These are phyloP conservation scores for Ordospora pajunii DNA, from an alignment of 371 early-diverging fungal genomes.

Conservation along the genomic window DNA sequence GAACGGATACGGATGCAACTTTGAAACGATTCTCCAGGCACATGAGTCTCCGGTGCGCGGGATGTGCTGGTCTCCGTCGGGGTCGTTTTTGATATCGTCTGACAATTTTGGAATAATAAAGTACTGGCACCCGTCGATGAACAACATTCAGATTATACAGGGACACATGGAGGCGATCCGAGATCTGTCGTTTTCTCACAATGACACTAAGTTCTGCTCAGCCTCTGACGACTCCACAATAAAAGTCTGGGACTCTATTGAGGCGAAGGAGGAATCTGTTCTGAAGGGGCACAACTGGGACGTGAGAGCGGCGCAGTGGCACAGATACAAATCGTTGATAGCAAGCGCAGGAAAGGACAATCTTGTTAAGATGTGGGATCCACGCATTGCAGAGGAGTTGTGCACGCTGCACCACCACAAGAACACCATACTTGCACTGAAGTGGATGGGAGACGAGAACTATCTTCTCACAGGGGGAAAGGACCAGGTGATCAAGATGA, in stretches of 20 bases:
- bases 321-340: slow-evolving; percentile 80
- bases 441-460: slow-evolving; percentile 91
- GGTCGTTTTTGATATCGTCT: slow-evolving; percentile 85
- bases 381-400: slow-evolving; percentile 74
- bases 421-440: slow-evolving; percentile 76
- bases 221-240: slow-evolving; percentile 90
- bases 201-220: slow-evolving; percentile 85
- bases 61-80: slow-evolving; percentile 93
- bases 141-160: slow-evolving; percentile 79
- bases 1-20: slow-evolving; percentile 96
- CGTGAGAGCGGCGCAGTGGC: slow-evolving; percentile 95
- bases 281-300: slow-evolving; percentile 90
- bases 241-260: slow-evolving; percentile 88
- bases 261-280: slow-evolving; percentile 69
- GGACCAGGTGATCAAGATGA: slow-evolving; percentile 84
- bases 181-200: slow-evolving; percentile 72
- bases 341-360: slow-evolving; percentile 97
- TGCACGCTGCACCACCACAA: slow-evolving; percentile 88
- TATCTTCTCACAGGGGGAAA: slow-evolving; percentile 85
- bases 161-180: slow-evolving; percentile 85
- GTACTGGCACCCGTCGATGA: slow-evolving; percentile 97
- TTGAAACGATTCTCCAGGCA: slow-evolving; percentile 93
- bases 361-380: slow-evolving; percentile 94
- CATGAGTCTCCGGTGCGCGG: slow-evolving; percentile 72
- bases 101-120: slow-evolving; percentile 90